phyloP scores from a whole-genome alignment of 345 rosid genomes.

The Raphanus sativus region DNA sequence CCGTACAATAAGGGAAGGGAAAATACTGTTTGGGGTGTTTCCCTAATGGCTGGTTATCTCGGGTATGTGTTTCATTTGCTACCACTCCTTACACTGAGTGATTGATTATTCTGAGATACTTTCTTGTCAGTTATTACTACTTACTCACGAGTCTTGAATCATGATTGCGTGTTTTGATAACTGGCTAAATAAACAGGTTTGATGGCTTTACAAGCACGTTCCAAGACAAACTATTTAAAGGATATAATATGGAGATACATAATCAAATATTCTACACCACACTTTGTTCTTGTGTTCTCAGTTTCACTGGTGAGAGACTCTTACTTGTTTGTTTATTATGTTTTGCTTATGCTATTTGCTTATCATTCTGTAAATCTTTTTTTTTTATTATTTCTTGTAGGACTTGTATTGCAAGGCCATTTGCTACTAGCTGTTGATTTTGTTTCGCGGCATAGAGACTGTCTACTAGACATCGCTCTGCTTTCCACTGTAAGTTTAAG shows the following conservation, averaged over 20 bases:
- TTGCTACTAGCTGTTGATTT: constrained; percentile 78
- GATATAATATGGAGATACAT: constrained; percentile 94
- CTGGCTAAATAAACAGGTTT: constrained; percentile 53
- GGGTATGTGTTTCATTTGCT: constrained; percentile 52
- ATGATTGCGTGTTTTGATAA: constrained; percentile 3
- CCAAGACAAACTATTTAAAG: constrained; percentile 92
- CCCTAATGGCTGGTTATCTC: constrained; percentile 88
- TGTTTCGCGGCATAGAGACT: constrained; percentile 74
- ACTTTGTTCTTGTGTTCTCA: constrained; percentile 72
- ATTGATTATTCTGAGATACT: background rate
- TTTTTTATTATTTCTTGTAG: constrained; percentile 49
- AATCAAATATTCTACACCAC: constrained; percentile 97
- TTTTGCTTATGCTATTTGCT: constrained; percentile 2
- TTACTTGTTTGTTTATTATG: constrained; percentile 10
- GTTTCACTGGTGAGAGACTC: constrained; percentile 68
- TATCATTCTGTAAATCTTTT: constrained; percentile 18
- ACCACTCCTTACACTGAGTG: background rate
- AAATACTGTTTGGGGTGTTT: constrained; percentile 90
- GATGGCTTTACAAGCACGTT: constrained; percentile 99
- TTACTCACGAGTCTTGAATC: background rate
- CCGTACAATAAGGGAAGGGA: constrained; percentile 88
- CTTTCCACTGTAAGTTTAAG: constrained; percentile 71
- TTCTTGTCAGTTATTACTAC: background rate
- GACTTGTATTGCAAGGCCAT: constrained; percentile 82
- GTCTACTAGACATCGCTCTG: constrained; percentile 69